Evolutionary conservation across 345 rosid species (phyloP).

Genomic region (Cochlearia excelsa): DNA sequence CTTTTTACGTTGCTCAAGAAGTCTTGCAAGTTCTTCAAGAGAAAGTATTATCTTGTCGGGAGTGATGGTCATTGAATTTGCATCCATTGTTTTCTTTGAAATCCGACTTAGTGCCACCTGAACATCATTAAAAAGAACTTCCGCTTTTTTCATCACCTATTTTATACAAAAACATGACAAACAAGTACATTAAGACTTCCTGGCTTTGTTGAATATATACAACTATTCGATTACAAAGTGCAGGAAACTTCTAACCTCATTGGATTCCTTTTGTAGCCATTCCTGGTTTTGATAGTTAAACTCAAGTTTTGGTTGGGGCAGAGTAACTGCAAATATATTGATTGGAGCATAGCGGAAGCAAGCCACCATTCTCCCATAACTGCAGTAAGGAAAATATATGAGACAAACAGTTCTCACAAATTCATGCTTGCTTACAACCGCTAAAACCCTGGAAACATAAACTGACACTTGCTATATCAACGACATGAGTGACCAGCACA

Average conservation of each 20-base stretch:
- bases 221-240: not conserved
- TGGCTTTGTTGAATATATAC: slow-evolving; percentile 6
- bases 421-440: slow-evolving; percentile 12
- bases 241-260: slow-evolving; percentile 50
- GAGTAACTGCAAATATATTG: slow-evolving; percentile 69
- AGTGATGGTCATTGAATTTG: slow-evolving; percentile 36
- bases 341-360: slow-evolving; percentile 97
- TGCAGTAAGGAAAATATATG: slow-evolving; percentile 38
- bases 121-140: slow-evolving; percentile 63
- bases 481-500: slow-evolving; percentile 10
- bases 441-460: not conserved
- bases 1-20: slow-evolving; percentile 60
- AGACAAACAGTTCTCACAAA: slow-evolving; percentile 26
- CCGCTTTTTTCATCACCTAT: slow-evolving; percentile 58
- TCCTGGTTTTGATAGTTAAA: slow-evolving; percentile 72
- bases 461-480: slow-evolving; percentile 14
- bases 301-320: slow-evolving; percentile 79
- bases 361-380: slow-evolving; percentile 94
- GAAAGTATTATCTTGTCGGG: slow-evolving; percentile 38
- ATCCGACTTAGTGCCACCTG: slow-evolving; percentile 54
- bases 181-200: slow-evolving; percentile 12
- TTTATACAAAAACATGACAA: slow-evolving; percentile 23
- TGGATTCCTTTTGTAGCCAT: slow-evolving; percentile 78
- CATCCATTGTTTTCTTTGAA: slow-evolving; percentile 44
- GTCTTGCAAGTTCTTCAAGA: slow-evolving; percentile 56